Conservation (phyloP, 176 grass and related monocot species). For the Ensete ventricosum region DNA sequence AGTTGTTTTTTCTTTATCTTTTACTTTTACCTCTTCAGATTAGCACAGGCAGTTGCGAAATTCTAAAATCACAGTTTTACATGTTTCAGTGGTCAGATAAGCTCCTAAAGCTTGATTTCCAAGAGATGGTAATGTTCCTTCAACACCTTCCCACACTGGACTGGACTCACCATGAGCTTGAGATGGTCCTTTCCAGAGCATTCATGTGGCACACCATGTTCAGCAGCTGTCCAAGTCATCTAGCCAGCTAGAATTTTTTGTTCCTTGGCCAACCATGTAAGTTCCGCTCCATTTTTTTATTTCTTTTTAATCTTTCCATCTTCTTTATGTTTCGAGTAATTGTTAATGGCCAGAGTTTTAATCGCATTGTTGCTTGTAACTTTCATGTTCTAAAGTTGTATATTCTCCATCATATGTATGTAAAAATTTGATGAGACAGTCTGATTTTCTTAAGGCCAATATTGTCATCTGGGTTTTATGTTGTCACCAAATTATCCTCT, state of each 20-base stretch:
- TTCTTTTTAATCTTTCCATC: not conserved
- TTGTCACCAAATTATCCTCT: too few relatives aligned
- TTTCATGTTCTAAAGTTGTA: not conserved
- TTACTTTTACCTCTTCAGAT: not conserved
- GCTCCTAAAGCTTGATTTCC: conserved; percentile 87
- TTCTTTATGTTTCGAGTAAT: not conserved
- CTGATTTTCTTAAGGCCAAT: too few relatives aligned
- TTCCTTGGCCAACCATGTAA: not conserved
- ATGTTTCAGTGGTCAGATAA: conserved; percentile 78
- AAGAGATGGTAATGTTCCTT: conserved; percentile 98
- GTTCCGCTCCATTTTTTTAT: not conserved
- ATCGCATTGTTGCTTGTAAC: not conserved
- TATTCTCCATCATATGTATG: not conserved
- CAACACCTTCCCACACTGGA: conserved; percentile 86
- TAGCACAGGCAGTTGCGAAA: not conserved
- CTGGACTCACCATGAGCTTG: conserved; percentile 83
- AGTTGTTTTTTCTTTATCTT: too few relatives aligned
- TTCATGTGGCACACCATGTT: conserved; percentile 98
- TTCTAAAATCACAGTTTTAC: conserved; percentile 11
- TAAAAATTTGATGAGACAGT: too few relatives aligned
- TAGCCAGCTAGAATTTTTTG: conserved; percentile 41
- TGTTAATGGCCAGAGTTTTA: not conserved
- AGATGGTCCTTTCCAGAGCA: conserved; percentile 79
- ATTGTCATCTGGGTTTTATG: too few relatives aligned
- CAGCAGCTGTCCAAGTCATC: conserved; percentile 76